Conservation (phyloP, 1,284 basidiomycete genomes). For the Apiotrichum gamsii region DNA sequence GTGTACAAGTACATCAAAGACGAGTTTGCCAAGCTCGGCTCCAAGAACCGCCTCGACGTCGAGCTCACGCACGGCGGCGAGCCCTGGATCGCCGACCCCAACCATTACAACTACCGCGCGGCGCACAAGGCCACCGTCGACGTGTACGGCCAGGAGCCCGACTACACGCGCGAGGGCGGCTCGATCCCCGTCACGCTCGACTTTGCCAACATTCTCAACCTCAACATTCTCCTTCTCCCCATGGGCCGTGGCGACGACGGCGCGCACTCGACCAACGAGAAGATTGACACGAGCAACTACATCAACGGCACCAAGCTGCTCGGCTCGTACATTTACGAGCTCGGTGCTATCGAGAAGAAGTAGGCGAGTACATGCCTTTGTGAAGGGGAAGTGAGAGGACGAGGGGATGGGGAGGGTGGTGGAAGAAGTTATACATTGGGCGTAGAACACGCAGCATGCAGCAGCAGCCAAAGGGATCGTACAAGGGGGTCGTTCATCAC, state of each 20-base stretch:
- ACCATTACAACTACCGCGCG: slow-evolving; percentile 93
- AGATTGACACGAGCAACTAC: slow-evolving; percentile 88
- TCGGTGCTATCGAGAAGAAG: slow-evolving; percentile 49
- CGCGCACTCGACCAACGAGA: slow-evolving; percentile 86
- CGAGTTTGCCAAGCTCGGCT: slow-evolving; percentile 76
- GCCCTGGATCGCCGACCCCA: slow-evolving; percentile 63
- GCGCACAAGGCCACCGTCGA: slow-evolving; percentile 68
- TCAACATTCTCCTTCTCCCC: slow-evolving; percentile 71
- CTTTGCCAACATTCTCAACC: slow-evolving; percentile 77
- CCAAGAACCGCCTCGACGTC: slow-evolving; percentile 67
- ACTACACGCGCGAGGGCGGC: slow-evolving; percentile 85
- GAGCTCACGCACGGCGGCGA: slow-evolving; percentile 75
- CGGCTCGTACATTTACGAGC: slow-evolving; percentile 76
- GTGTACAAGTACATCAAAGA: slow-evolving; percentile 65
- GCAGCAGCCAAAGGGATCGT: not conserved
- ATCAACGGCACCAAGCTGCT: slow-evolving; percentile 72
- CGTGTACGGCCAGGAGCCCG: slow-evolving; percentile 74
- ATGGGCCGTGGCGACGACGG: slow-evolving; percentile 90
- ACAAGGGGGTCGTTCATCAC: too few species aligned
- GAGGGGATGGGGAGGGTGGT: too few species aligned
- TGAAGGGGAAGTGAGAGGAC: not conserved
- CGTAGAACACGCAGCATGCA: too few species aligned
- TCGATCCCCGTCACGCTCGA: slow-evolving; percentile 95
- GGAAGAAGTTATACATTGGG: too few species aligned
- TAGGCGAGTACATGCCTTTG: not conserved